These are phyloP conservation scores for Jamesozyma hellenica DNA, from an alignment of 805 yeast genomes.

Conservation along the genomic window DNA sequence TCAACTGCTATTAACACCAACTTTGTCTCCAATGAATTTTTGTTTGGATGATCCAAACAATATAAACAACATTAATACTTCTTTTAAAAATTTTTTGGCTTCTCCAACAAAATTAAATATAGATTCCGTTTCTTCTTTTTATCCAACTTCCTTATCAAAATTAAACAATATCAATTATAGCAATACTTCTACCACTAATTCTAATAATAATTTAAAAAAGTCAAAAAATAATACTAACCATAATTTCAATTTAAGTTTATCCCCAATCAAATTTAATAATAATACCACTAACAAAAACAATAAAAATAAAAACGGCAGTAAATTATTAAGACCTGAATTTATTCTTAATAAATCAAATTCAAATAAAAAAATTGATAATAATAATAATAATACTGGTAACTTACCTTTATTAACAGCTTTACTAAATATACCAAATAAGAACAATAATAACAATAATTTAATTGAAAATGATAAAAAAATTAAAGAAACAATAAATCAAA, in stretches of 20 bases:
- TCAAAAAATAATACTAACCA: slow-evolving; percentile 8
- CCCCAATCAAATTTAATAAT: too few relatives aligned
- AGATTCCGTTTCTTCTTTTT: slow-evolving; percentile 12
- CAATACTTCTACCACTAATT: slow-evolving; percentile 6
- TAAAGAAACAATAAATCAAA: slow-evolving; percentile 16
- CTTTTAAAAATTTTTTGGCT: slow-evolving; percentile 15
- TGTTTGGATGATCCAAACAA: slow-evolving; percentile 20
- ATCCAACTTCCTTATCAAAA: slow-evolving; percentile 27
- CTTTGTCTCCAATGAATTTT: slow-evolving; percentile 22
- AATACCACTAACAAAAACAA: too few relatives aligned
- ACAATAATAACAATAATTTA: background rate
- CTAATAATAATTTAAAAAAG: too few relatives aligned
- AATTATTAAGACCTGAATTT: too few relatives aligned
- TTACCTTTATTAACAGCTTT: slow-evolving; percentile 20
- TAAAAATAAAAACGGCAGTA: too few relatives aligned
- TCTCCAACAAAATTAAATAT: slow-evolving; percentile 25
- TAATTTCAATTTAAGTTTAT: slow-evolving; percentile 2
- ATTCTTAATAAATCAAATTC: too few relatives aligned
- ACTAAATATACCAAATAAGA: slow-evolving; percentile 7
- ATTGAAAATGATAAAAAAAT: slow-evolving; percentile 1
- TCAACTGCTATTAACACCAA: slow-evolving; percentile 16
- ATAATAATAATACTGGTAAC: background rate
- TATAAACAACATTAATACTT: slow-evolving; percentile 1
- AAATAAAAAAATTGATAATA: background rate
- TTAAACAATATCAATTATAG: slow-evolving; percentile 12